Evolutionary conservation across 148 eudicot species (phyloP), one percentile per base, ranked within the genome.

Genomic region (Chenopodium suecicum): DNA sequence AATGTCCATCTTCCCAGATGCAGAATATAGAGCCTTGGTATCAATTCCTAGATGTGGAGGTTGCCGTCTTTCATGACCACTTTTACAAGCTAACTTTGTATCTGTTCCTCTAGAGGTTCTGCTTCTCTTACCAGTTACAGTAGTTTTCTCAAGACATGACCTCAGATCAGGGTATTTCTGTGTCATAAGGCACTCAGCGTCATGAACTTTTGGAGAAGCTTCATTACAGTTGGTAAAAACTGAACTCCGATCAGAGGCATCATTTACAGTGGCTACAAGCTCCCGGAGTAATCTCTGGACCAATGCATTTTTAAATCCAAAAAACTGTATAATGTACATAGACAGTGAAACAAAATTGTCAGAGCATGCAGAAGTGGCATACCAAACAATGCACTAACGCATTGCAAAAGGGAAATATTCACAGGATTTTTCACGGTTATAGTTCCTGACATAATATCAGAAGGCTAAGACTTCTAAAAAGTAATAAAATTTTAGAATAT

Each of bases 261-360:
- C 88, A 85, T 86, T 85, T 73, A 86, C 69, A 82, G 87, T 89
- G 83, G 94, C 86, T 77, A 88, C 88, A 86, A 96, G 86, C 87
- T 92, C 99, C 84, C 99, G 83, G 25, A 96, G 87, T 85, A 96
- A 86, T 84, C 99, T 91, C 88, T 88, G 97, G 78, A 96, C 98
- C 76, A 92, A 83, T 71, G 90, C 84, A 83, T 94, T 96, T 87
- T 89, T 94, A 85, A 96, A 96, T 83, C 99, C 99, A 74, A 94
- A 96, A 83, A 96, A 89, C 99, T 96, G 93, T 91, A 91, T 9
- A 65, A 54, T 37, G 79, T 71, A 84, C 7, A 81, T 44, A 78
- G 79, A 78, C 19, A 47, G 52, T 69, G 65, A 69, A 41, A 48
- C 12, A 32, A 31, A 67, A 65, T 81, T 79, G 74, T 23, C 76